Conservation (phyloP, 352 stramenopile species). For the Phytopythium mirpurense region DNA sequence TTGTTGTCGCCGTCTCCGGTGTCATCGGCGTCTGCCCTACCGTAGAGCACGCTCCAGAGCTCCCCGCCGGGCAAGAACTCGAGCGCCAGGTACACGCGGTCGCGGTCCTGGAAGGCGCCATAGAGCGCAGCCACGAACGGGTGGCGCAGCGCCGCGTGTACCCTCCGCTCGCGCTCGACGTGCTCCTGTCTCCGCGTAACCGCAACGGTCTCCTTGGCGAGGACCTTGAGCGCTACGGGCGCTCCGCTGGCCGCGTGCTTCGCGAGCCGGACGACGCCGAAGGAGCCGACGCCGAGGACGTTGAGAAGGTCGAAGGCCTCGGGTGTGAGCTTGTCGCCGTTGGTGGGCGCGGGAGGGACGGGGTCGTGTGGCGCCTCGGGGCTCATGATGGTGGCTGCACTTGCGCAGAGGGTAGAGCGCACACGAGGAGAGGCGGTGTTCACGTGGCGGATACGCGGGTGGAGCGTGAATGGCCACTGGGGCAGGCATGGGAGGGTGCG, state of each 20-base stretch:
- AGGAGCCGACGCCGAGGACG: constrained; percentile 71
- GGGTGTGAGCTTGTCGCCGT: constrained; percentile 20
- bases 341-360: background rate
- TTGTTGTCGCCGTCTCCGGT: constrained; percentile 11
- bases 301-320: constrained; percentile 63
- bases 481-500: too few species aligned
- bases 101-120: constrained; percentile 77
- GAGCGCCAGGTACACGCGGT: constrained; percentile 79
- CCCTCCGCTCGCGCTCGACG: constrained; percentile 65
- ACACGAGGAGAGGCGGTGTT: too few species aligned
- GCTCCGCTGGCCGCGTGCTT: constrained; percentile 50
- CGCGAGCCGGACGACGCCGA: constrained; percentile 76
- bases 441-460: background rate
- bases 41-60: constrained; percentile 77
- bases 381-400: constrained; percentile 4
- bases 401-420: background rate
- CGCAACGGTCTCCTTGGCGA: constrained; percentile 77
- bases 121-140: constrained; percentile 67
- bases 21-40: constrained; percentile 18
- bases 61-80: constrained; percentile 77
- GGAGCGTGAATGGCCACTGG: background rate
- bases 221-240: constrained; percentile 71
- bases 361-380: constrained; percentile 7
- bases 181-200: constrained; percentile 74
- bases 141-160: constrained; percentile 63